Evolutionary conservation across 257 asterid species (phyloP).

Genomic region (Solanum virginianum): DNA sequence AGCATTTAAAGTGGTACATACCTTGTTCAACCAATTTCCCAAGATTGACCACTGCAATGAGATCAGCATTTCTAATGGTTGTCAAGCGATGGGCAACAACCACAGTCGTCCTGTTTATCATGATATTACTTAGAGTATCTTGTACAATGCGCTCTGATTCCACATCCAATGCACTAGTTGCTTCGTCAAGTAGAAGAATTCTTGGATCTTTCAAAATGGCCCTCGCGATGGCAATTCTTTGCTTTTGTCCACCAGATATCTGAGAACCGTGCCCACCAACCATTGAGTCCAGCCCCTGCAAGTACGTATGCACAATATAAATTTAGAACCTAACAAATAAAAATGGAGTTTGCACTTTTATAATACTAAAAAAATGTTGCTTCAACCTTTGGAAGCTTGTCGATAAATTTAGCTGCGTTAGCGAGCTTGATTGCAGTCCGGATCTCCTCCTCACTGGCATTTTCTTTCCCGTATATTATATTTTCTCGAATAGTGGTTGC

Average conservation of each 20-base stretch:
- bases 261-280: constrained; percentile 55
- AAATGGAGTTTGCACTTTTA: background rate
- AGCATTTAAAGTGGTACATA: background rate
- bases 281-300: constrained; percentile 44
- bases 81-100: constrained; percentile 66
- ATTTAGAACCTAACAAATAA: background rate
- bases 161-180: constrained; percentile 55
- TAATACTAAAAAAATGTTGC: background rate
- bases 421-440: constrained; percentile 33
- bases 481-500: constrained; percentile 43
- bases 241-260: constrained; percentile 70
- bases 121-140: constrained; percentile 41
- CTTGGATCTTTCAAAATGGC: constrained; percentile 51
- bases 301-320: background rate
- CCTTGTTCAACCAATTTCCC: constrained; percentile 65
- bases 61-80: constrained; percentile 42
- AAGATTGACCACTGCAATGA: constrained; percentile 37
- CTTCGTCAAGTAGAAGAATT: constrained; percentile 64
- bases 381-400: constrained; percentile 37
- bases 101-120: constrained; percentile 41
- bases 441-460: constrained; percentile 40
- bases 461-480: constrained; percentile 42
- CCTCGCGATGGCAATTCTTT: constrained; percentile 58
- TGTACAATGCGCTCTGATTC: constrained; percentile 42
- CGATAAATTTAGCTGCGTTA: constrained; percentile 41